These are phyloP conservation scores for Cladophialophora carrionii DNA, from an alignment of 2,329 filamentous ascomycete genomes.

Conservation along the genomic window DNA sequence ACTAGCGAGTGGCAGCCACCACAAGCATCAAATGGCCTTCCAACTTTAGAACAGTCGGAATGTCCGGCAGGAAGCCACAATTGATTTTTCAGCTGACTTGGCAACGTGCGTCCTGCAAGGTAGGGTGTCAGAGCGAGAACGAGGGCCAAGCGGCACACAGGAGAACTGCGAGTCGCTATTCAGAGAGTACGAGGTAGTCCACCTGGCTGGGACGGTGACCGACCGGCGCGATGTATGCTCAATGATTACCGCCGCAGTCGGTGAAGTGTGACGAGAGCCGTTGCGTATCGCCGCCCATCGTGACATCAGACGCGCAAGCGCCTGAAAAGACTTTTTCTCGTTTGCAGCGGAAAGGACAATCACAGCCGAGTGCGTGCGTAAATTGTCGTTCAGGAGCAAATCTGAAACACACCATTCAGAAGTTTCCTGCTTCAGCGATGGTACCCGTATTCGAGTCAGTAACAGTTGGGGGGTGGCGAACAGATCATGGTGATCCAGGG, in stretches of 20 bases:
- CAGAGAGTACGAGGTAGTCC: no score
- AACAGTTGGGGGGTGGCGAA: constrained; percentile 28
- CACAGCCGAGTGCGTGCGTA: background rate
- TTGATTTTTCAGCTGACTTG: constrained; percentile 1
- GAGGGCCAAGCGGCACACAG: background rate
- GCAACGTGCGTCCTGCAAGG: background rate
- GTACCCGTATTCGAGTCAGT: background rate
- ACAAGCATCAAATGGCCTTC: background rate
- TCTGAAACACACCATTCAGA: constrained; percentile 25
- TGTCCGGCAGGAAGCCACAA: background rate
- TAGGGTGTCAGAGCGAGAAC: background rate
- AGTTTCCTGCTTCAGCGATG: background rate
- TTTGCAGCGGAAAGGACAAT: background rate
- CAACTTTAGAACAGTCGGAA: background rate
- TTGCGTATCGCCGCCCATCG: background rate
- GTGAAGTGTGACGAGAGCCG: constrained; percentile 1
- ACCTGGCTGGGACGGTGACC: background rate
- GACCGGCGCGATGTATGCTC: background rate
- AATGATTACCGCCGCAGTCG: background rate
- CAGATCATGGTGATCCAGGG: constrained; percentile 17
- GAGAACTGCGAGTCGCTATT: background rate
- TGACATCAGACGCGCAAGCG: background rate
- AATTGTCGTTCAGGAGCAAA: constrained; percentile 17
- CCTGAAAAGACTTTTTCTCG: background rate
- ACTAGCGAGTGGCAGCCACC: constrained; percentile 1